Percentiles rank a stretch among this genome's conserved stretches.
phyloP scores from a whole-genome alignment of 1,139 yeast species.

The Blastobotrys capitulatus region DNA sequence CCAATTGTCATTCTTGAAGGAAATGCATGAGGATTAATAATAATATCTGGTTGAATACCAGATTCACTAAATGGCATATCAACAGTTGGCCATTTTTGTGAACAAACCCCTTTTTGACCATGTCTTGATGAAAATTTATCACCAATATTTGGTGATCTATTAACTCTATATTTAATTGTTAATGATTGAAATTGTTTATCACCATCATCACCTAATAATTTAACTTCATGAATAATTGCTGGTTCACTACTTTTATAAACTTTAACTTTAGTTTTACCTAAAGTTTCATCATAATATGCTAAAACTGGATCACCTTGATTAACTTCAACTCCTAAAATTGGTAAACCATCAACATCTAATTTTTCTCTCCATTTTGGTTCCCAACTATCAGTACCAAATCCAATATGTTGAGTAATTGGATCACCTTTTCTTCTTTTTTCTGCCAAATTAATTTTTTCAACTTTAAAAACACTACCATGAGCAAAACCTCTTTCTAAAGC shows the following conservation, averaged over 20 bases:
- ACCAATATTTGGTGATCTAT: constrained; percentile 93
- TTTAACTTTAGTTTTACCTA: constrained; percentile 86
- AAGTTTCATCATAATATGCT: constrained; percentile 86
- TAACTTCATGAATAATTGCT: constrained; percentile 93
- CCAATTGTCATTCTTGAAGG: constrained; percentile 99
- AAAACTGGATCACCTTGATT: constrained; percentile 96
- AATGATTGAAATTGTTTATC: constrained; percentile 78
- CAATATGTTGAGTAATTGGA: constrained; percentile 91
- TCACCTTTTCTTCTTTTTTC: constrained; percentile 84
- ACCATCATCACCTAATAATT: constrained; percentile 82
- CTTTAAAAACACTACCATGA: constrained; percentile 93
- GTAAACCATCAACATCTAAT: constrained; percentile 90
- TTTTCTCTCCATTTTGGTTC: constrained; percentile 86
- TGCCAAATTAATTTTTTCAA: constrained; percentile 80
- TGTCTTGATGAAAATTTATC: constrained; percentile 98
- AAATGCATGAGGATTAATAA: constrained; percentile 98
- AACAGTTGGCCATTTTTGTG: constrained; percentile 94
- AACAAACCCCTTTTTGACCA: constrained; percentile 99
- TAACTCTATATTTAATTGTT: constrained; percentile 84
- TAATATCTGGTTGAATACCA: constrained; percentile 96
- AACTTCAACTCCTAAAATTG: constrained; percentile 78
- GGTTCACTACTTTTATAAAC: constrained; percentile 94
- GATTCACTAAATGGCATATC: constrained; percentile 97
- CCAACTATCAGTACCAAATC: constrained; percentile 90
- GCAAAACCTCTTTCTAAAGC: constrained; percentile 98